phyloP scores from a whole-genome alignment of 306 rosid genomes.

The Lathyrus aphaca region DNA sequence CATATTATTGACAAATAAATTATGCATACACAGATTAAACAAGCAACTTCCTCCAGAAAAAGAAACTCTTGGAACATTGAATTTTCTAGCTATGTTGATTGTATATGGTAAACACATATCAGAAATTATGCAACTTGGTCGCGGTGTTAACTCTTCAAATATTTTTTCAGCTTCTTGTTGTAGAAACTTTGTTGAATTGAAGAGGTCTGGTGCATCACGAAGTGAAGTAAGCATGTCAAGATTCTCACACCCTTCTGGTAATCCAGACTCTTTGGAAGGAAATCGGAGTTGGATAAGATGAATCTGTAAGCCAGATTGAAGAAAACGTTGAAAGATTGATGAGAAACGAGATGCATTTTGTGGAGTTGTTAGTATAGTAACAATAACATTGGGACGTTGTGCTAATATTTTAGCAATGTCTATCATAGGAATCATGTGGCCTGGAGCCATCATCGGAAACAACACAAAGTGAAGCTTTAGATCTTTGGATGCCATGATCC shows the following conservation, averaged over 20 bases:
- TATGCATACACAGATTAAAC: background rate
- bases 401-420: conserved; percentile 69
- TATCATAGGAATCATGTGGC: conserved; percentile 88
- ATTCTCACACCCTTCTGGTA: conserved; percentile 71
- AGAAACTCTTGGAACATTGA: conserved; percentile 58
- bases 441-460: conserved; percentile 82
- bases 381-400: conserved; percentile 44
- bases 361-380: conserved; percentile 71
- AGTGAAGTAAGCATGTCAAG: conserved; percentile 62
- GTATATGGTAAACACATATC: conserved; percentile 62
- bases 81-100: conserved; percentile 41
- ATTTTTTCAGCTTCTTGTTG: conserved; percentile 42
- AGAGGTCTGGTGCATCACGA: conserved; percentile 9
- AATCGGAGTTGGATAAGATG: conserved; percentile 54
- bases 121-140: conserved; percentile 60
- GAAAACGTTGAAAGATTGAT: conserved; percentile 45
- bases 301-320: conserved; percentile 39
- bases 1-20: background rate
- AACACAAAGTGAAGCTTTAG: conserved; percentile 60
- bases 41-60: conserved; percentile 48
- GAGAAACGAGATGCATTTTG: conserved; percentile 64
- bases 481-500: conserved; percentile 45
- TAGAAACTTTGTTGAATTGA: conserved; percentile 39
- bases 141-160: conserved; percentile 43
- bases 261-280: conserved; percentile 57